Evolutionary conservation across 2,329 filamentous ascomycete species (phyloP).

Genomic region (Pezizomycotina sp.): DNA sequence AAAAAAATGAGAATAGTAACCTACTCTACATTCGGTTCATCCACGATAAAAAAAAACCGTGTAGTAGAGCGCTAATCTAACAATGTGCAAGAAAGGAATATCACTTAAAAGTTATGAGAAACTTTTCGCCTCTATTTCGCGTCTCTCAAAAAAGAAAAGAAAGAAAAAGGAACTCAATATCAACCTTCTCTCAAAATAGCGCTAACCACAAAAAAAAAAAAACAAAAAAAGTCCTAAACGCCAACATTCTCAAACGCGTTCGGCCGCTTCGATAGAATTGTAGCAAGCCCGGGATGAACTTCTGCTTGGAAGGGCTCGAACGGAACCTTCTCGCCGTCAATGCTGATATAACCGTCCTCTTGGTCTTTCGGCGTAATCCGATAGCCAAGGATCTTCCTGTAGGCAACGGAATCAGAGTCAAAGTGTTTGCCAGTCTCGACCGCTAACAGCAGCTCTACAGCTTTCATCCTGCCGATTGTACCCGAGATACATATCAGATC

Average conservation of each 20-base stretch:
- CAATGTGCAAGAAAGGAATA: too few relatives aligned
- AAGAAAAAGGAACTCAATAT: too few relatives aligned
- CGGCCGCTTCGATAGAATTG: constrained; percentile 61
- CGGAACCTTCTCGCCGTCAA: constrained; percentile 76
- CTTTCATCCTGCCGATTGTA: constrained; percentile 48
- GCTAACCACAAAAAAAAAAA: too few relatives aligned
- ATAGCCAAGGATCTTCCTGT: constrained; percentile 77
- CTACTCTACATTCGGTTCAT: too few relatives aligned
- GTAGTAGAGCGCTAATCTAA: too few relatives aligned
- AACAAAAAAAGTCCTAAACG: too few relatives aligned
- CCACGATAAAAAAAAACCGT: too few relatives aligned
- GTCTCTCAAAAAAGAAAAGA: too few relatives aligned
- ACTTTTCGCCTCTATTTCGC: too few relatives aligned
- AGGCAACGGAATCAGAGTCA: constrained; percentile 53
- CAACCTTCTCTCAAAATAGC: too few relatives aligned
- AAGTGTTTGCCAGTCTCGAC: constrained; percentile 63
- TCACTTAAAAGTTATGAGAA: too few relatives aligned
- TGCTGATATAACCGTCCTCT: constrained; percentile 69
- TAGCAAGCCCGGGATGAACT: constrained; percentile 64
- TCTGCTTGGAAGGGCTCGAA: constrained; percentile 88
- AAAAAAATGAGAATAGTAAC: too few relatives aligned
- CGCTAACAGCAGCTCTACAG: constrained; percentile 52
- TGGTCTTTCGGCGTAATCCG: constrained; percentile 61
- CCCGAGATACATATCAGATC: constrained; percentile 72
- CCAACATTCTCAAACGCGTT: constrained; percentile 52